Evolutionary conservation across 2,329 filamentous ascomycete genomes (phyloP), one percentile per base, ranked within the genome.

Genomic region (Colletotrichum gloeosporioides): DNA sequence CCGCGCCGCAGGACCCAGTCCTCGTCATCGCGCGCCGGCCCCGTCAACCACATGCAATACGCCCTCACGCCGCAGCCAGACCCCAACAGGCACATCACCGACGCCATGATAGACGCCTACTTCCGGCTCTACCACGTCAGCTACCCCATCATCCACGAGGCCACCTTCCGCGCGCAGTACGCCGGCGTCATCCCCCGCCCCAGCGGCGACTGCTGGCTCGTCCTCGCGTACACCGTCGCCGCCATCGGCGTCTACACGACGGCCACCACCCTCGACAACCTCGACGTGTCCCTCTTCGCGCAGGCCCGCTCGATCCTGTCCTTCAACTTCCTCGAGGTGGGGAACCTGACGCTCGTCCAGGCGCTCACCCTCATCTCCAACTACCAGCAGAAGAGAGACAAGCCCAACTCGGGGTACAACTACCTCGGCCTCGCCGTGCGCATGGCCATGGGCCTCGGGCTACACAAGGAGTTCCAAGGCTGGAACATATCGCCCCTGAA

Each of bases 331-430:
- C 16, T 78, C 73, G 80, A 82, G 65, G 71, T 73, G 29, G 80
- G 78, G 2, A 81, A 80, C 76, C 77, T 84, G 39, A 82, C 81
- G 2, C 78, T 83, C 8, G 82, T 84, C 18, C 82, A 84, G 68
- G 81, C 82, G 3, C 78, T 84, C 15, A 80, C 80, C 3, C 79
- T 84, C 6, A 79, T 81, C 29, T 80, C 80, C 25, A 84, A 84
- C 44, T 82, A 82, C 73, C 78, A 80, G 62, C 88, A 89, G 78
- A 90, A 89, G 78, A 82, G 86, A 34, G 86, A 90, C 78, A 85
- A 87, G 49, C 88, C 88, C 5, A 90, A 90, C 75, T 88, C 87
- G 0, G 87, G 88, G 1, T 89, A 88, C 77, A 89, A 89, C 77
- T 87, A 87, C 61, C 84, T 88, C 39, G 87, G 88, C 2, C 82